Evolutionary conservation across 805 yeast genomes (phyloP).

Genomic region (Candida argentea): DNA sequence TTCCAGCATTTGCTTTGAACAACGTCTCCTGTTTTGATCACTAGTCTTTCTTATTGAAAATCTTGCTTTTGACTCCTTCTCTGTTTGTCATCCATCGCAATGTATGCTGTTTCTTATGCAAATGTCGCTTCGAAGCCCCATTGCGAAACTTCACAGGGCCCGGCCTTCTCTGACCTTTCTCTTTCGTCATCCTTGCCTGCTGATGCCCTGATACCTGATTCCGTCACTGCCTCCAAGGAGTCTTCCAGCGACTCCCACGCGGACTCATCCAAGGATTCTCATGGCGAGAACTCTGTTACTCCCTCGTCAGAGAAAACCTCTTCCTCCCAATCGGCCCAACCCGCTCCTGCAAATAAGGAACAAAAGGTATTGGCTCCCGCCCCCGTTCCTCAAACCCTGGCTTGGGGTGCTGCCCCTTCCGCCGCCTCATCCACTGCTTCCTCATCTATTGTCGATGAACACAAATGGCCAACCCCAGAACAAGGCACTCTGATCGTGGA

Average conservation of each 20-base stretch:
- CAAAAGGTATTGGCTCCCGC: conserved; percentile 34
- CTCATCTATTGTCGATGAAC: conserved; percentile 24
- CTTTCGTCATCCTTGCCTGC: conserved; percentile 2
- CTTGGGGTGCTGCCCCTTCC: conserved; percentile 26
- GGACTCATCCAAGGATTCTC: conserved; percentile 4
- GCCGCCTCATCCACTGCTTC: conserved; percentile 5
- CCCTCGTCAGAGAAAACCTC: conserved; percentile 5
- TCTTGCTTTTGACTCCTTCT: no score
- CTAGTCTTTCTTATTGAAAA: no score
- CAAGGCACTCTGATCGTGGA: conserved; percentile 9
- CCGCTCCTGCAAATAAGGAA: conserved; percentile 10
- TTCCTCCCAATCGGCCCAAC: conserved; percentile 4
- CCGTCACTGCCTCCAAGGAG: conserved; percentile 4
- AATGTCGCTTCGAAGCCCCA: no score
- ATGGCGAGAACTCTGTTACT: conserved; percentile 3
- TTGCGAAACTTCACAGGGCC: no score
- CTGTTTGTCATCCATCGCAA: no score
- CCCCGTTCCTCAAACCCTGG: conserved; percentile 34
- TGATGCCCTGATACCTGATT: conserved; percentile 2
- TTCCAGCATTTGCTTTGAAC: no score
- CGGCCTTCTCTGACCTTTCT: no score
- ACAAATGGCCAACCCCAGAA: conserved; percentile 36
- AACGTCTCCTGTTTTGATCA: no score
- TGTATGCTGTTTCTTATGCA: no score
- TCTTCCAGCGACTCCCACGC: conserved; percentile 2